Evolutionary conservation across 2,329 filamentous ascomycete species (phyloP), one percentile per base, ranked within the genome.

Genomic region (Aspergillus ochraceoroseus): DNA sequence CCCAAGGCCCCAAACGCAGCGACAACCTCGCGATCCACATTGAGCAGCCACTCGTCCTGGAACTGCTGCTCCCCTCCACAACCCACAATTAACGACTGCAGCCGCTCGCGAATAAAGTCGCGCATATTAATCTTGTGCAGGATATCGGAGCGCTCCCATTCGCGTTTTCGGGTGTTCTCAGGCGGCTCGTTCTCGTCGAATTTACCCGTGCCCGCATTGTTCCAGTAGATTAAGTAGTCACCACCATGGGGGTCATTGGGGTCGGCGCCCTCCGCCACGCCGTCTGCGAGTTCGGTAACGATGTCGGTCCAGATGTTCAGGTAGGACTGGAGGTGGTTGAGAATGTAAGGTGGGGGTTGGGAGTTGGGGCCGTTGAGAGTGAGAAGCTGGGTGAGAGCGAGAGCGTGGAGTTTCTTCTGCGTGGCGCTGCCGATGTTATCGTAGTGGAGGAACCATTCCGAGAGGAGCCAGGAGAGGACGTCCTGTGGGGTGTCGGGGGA

Each of bases 381-480:
- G 14, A 73, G 62, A 4, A 72, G 59, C 29, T 67, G 63, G 3
- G 70, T 72, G 5, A 73, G 56, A 3, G 64, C 70, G 2, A 73
- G 61, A 9, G 63, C 61, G 41, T 69, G 66, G 2, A 72, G 58
- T 53, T 72, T 73, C 56, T 72, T 72, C 42, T 68, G 66, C 25
- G 61, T 63, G 11, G 64, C 61, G 40, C 67, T 66, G 32, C 66
- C 65, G 40, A 72, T 71, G 41, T 65, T 66, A 45, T 73, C 70
- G 48, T 71, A 71, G 45, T 72, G 68, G 19, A 56, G 52, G 43
- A 73, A 70, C 70, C 70, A 73, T 53, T 73, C 70, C 0, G 57
- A 62, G 5, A 73, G 38, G 13, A 73, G 54, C 70, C 70, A 73
- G 13, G 57, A 51, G 9, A 70, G 47, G 2, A 54, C 50, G 22